Base-by-base conservation (phyloP, 2,329 filamentous ascomycete species). In the Davidsoniella neocaledoniae region DNA sequence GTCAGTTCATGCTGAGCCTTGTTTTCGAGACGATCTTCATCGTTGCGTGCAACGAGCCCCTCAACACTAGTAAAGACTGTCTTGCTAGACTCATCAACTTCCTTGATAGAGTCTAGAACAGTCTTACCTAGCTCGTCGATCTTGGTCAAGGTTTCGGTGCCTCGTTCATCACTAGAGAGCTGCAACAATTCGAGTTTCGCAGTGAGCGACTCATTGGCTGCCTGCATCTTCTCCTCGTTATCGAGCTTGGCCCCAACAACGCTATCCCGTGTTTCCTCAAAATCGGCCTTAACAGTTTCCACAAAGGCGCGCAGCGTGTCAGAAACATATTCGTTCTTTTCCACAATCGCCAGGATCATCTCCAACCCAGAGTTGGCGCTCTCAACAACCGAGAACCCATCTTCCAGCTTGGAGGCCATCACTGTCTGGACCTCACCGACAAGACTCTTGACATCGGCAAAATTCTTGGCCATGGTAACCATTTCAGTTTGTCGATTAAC, bases 401-500 rank as follows among this genome's bases (percentile, higher is more conserved):
- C 79, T 43, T 82, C 79, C 2, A 96, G 74, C 60, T 84, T 90
- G 45, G 72, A 73, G 61, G 84, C 81, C 43, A 94, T 69, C 40
- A 86, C 74, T 33, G 79, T 77, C 53, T 86, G 85, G 57, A 95
- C 77, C 48, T 86, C 83, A 51, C 84, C 79, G 1, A 96, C 69
- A 58, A 86, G 77, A 0, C 68, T 66, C 66, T 86, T 90, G 59
- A 94, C 79, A 57, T 87, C 86, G 1, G 76, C 74, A 14, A 96
- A 81, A 51, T 81, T 81, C 53, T 90, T 81, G 12, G 82, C 74
- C 21, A 94, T 76, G 12, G 79, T 80, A 19, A 81, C 80, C 49
- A 86, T 86, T 62, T 95, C 90, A 42, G 81, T 76, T 59, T 90
- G 86, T 23, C 86, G 82, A 53, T 90, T 82, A 48, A 91, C 86